A percentile compares a stretch with the other conserved stretches of the same genome.
Evolutionary conservation across 192 early-diverging fungal species (phyloP).

Genomic region (Anaeromyces robustus): DNA sequence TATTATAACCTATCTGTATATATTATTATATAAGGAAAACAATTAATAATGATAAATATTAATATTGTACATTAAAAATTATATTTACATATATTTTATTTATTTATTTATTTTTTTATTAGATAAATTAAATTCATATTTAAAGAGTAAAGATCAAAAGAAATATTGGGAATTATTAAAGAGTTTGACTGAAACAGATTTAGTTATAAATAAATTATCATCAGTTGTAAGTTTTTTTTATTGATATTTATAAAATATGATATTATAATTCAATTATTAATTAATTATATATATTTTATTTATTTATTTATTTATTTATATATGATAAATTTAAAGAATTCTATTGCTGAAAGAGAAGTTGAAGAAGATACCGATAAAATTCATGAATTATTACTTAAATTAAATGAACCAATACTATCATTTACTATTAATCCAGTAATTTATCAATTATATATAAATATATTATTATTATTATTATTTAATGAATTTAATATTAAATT

Average conservation of each 20-base stretch:
- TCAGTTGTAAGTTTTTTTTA: too few species aligned
- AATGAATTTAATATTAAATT: neutral
- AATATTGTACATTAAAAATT: too few species aligned
- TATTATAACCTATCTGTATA: too few species aligned
- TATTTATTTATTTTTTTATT: too few species aligned
- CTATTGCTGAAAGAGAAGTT: neutral
- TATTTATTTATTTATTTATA: too few species aligned
- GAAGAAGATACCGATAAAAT: neutral
- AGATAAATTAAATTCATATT: neutral
- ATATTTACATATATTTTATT: too few species aligned
- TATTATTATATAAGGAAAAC: too few species aligned
- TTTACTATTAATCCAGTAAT: slow-evolving; percentile 37
- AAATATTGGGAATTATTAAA: neutral
- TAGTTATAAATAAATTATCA: neutral
- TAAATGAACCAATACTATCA: neutral
- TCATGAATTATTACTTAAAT: neutral
- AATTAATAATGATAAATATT: too few species aligned
- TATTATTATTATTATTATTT: slow-evolving; percentile 5
- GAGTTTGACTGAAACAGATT: neutral
- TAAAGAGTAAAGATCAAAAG: neutral
- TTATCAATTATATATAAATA: slow-evolving; percentile 3
- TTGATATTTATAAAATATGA: too few species aligned
- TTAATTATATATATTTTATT: too few species aligned
- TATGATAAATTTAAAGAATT: too few species aligned
- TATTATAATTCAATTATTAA: too few species aligned